Percentiles rank a stretch among this genome's conserved stretches.
Evolutionary conservation across 1,284 basidiomycete genomes (phyloP).

Genomic region (Sanghuangporus baumii): DNA sequence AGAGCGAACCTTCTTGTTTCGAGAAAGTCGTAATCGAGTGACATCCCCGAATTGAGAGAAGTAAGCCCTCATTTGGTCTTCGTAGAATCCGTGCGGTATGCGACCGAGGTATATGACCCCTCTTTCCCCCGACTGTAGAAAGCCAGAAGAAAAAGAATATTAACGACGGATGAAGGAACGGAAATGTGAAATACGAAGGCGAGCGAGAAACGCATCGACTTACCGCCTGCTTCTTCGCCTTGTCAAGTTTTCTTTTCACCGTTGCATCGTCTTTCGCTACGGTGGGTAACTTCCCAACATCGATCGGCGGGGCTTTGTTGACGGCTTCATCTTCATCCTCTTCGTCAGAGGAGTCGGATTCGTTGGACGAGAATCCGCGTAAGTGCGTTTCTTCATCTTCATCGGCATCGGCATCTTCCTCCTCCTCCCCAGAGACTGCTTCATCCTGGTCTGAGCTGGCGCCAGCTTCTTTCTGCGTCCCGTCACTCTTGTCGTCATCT

Average conservation of each 20-base stretch:
- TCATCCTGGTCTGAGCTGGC: constrained; percentile 14
- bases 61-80: constrained; percentile 89
- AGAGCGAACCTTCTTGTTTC: constrained; percentile 80
- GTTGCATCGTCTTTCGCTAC: constrained; percentile 80
- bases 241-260: constrained; percentile 77
- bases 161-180: neutral
- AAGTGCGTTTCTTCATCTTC: constrained; percentile 36
- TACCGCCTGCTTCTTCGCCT: constrained; percentile 76
- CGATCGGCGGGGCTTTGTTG: constrained; percentile 37
- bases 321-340: constrained; percentile 73
- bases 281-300: constrained; percentile 70
- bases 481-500: neutral
- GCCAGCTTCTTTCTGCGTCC: neutral
- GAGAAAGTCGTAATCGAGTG: constrained; percentile 82
- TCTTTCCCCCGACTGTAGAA: constrained; percentile 54
- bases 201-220: constrained; percentile 25
- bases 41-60: constrained; percentile 95
- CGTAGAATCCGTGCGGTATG: constrained; percentile 96
- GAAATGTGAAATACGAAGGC: neutral
- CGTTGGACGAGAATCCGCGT: constrained; percentile 70
- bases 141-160: constrained; percentile 1
- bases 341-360: constrained; percentile 50
- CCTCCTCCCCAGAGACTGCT: constrained; percentile 19
- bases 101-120: constrained; percentile 91
- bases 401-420: constrained; percentile 11